Base-by-base conservation (phyloP, 768 basidiomycete genomes). In the Mycena polygramma region DNA sequence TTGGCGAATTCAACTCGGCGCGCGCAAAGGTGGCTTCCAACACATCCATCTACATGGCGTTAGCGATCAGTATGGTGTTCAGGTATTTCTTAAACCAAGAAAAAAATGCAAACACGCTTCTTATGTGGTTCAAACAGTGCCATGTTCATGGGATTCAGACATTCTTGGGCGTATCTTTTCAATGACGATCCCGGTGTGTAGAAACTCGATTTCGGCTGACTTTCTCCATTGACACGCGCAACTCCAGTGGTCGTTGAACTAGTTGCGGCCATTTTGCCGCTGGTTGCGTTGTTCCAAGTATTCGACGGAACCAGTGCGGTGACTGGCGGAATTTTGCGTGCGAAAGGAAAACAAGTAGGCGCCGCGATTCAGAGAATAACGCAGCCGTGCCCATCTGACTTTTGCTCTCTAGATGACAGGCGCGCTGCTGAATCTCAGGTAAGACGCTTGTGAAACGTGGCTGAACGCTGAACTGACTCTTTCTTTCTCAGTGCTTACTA, bases 241-340 rank as follows among this genome's bases (percentile, higher is more conserved):
- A 20, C 20, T 54, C 10, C 78, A 82, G 91, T 88, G 79, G 87
- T 89, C 4, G 88, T 92, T 17, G 55, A 66, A 2, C 79, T 91
- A 9, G 91, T 94, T 15, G 90, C 94, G 0, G 80, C 84, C 3
- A 91, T 96, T 63, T 77, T 96, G 17, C 94, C 94, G 0, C 83
- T 94, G 10, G 90, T 97, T 7, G 89, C 91, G 10, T 82, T 93
- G 35, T 93, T 91, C 84, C 93, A 98, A 79, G 89, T 97, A 5
- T 92, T 96, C 66, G 97, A 99, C 74, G 94, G 92, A 0, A 83
- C 90, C 14, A 78, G 86, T 3, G 90, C 87, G 0, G 88, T 96
- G 7, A 86, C 89, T 0, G 87, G 86, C 9, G 96, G 96, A 4
- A 89, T 98, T 69, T 84, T 99, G 63, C 87, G 97, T 52, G 92